Evolutionary conservation across 2,329 filamentous ascomycete species (phyloP), one percentile per base, ranked within the genome.

Genomic region (Ascochyta fabae): DNA sequence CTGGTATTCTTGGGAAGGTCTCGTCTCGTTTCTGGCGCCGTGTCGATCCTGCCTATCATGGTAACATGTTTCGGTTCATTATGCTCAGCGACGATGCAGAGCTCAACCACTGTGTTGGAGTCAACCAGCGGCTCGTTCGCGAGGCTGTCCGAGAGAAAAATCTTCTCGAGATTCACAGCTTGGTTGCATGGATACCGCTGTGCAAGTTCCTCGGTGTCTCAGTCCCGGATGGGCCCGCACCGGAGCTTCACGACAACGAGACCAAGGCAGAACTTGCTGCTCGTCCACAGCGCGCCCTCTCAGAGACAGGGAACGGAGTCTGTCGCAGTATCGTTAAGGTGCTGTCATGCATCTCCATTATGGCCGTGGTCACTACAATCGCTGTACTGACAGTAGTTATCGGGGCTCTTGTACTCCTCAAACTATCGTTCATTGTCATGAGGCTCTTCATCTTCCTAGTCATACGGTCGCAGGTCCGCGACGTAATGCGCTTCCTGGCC

Each of bases 131-230:
- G 24, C 16, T 34, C 13, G 56, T 74, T 23, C 55, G 64, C 15
- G 54, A 53, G 9, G 27, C 46, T 5, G 56, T 71, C 13, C 62
- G 66, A 5, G 50, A 58, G 9, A 69, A 68, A 39, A 51, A 63
- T 6, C 48, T 75, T 29, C 60, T 75, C n/a, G 63, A 70, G 41
- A 66, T 68, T 42, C 38, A 54, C 36, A 24, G 65, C n/a, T 44
- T 62, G 4, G 54, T 62, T 44, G 67, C 67, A 3, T 75, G 72
- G 72, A 60, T 58, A 44, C 66, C 67, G 10, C 40, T 73, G 24
- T 73, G 71, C 48, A 43, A 63, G 10, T 75, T 72, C 36, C 53
- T 75, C 16, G 64, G 56, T 0, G 58, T 62, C 31, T 29, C 54
- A 1, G 52, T 69, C 2, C 70, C 72, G 8, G 42, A 61, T 10